Evolutionary conservation across 2,329 filamentous ascomycete species (phyloP).

Genomic region (Mycocentrospora acerina): DNA sequence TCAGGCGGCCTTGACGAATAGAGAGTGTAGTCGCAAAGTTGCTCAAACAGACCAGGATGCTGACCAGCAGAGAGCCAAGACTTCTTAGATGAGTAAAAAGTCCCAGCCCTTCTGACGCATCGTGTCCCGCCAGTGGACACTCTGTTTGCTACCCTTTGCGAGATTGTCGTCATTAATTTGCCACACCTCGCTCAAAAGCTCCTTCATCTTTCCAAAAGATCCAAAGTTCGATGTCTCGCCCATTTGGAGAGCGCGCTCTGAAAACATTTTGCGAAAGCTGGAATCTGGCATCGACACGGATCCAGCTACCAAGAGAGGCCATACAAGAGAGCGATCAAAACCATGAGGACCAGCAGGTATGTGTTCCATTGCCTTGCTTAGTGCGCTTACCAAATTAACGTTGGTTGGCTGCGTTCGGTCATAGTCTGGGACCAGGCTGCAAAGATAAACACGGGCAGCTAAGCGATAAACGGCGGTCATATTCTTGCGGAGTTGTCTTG

Average conservation of each 20-base stretch:
- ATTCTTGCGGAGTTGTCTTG: conserved; percentile 82
- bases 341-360: conserved; percentile 80
- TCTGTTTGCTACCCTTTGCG: conserved; percentile 55
- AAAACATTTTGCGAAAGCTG: conserved; percentile 74
- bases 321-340: conserved; percentile 87
- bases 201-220: conserved; percentile 80
- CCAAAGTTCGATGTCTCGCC: conserved; percentile 78
- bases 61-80: conserved; percentile 32
- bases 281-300: conserved; percentile 73
- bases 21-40: conserved; percentile 23
- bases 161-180: conserved; percentile 65
- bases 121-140: conserved; percentile 91
- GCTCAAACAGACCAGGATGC: conserved; percentile 40
- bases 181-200: conserved; percentile 83
- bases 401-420: conserved; percentile 73
- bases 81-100: conserved; percentile 76
- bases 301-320: conserved; percentile 89
- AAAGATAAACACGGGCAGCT: conserved; percentile 94
- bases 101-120: conserved; percentile 93
- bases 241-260: conserved; percentile 71
- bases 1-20: conserved; percentile 14
- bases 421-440: conserved; percentile 88
- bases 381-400: conserved; percentile 73
- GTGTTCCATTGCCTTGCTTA: conserved; percentile 73
- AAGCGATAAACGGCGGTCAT: conserved; percentile 89